Percentiles rank a stretch among this genome's conserved stretches.
Conservation (phyloP, 2,329 filamentous ascomycete genomes). For the Fusarium tanahbumbuense region DNA sequence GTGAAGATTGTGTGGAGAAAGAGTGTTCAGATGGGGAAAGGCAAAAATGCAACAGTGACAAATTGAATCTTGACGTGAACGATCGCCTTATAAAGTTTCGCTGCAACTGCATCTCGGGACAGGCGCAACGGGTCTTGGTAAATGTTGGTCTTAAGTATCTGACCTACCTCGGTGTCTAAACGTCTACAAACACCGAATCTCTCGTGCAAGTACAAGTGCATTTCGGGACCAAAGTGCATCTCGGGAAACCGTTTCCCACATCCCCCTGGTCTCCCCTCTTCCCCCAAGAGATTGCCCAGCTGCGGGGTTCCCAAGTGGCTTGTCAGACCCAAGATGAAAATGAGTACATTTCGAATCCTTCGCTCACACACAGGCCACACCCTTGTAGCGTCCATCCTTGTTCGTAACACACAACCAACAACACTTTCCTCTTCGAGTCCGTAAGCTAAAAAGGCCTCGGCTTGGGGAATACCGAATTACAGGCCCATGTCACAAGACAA, state of each 20-base stretch:
- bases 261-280: constrained; percentile 14
- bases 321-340: constrained; percentile 9
- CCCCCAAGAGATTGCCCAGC: constrained; percentile 22
- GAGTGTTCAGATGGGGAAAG: constrained; percentile 14
- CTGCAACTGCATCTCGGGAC: constrained; percentile 11
- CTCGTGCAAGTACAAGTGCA: neutral
- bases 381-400: neutral
- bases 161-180: constrained; percentile 13
- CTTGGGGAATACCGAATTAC: constrained; percentile 38
- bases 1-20: constrained; percentile 15
- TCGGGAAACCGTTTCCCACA: constrained; percentile 22
- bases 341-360: constrained; percentile 5
- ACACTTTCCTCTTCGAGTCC: constrained; percentile 17
- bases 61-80: constrained; percentile 8
- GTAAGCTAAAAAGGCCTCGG: constrained; percentile 27
- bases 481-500: constrained; percentile 12
- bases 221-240: constrained; percentile 12
- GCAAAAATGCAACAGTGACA: constrained; percentile 27
- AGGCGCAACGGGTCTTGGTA: constrained; percentile 15
- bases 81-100: constrained; percentile 1
- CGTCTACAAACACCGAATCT: constrained; percentile 17
- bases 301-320: constrained; percentile 28
- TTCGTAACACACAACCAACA: constrained; percentile 11
- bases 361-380: neutral
- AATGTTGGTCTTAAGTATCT: constrained; percentile 28